A percentile compares a stretch with the other conserved stretches of the same genome.
Conservation (phyloP, 2,329 filamentous ascomycete species). For the Emergomyces africanus region DNA sequence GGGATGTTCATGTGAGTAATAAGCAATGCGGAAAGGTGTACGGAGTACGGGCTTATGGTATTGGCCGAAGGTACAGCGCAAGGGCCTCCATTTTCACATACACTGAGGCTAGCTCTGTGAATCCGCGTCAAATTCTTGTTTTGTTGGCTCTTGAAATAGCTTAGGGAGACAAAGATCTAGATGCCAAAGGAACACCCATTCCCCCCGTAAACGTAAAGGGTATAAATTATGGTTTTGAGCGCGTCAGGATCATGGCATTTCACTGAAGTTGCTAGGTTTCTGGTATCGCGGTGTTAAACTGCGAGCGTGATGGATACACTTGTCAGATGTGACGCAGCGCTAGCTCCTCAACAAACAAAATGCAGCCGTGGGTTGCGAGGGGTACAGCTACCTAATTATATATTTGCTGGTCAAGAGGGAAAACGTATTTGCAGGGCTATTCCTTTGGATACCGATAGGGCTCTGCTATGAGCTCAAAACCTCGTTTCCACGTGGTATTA, state of each 20-base stretch:
- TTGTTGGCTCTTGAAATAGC: background rate
- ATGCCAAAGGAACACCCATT: background rate
- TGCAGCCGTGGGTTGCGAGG: background rate
- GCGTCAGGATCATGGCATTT: background rate
- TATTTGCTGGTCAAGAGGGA: background rate
- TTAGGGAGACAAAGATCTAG: background rate
- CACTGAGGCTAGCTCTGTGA: background rate
- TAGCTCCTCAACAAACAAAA: background rate
- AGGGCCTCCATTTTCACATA: background rate
- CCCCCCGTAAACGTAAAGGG: no score
- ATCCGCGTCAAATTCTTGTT: background rate
- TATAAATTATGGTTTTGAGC: background rate
- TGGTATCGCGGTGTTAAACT: background rate
- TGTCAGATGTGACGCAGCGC: background rate
- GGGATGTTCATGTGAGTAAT: background rate
- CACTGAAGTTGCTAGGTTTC: no score
- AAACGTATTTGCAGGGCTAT: background rate
- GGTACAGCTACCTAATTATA: background rate
- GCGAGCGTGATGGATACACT: background rate
- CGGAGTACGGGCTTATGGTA: background rate
- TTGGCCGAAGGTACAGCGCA: background rate
- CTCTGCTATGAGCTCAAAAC: background rate
- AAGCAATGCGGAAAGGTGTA: background rate
- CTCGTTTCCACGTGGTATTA: background rate
- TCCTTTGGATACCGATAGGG: background rate